Evolutionary conservation across 1,139 yeast species (phyloP), one percentile per base, ranked within the genome.

Genomic region (Blastobotrys apis): DNA sequence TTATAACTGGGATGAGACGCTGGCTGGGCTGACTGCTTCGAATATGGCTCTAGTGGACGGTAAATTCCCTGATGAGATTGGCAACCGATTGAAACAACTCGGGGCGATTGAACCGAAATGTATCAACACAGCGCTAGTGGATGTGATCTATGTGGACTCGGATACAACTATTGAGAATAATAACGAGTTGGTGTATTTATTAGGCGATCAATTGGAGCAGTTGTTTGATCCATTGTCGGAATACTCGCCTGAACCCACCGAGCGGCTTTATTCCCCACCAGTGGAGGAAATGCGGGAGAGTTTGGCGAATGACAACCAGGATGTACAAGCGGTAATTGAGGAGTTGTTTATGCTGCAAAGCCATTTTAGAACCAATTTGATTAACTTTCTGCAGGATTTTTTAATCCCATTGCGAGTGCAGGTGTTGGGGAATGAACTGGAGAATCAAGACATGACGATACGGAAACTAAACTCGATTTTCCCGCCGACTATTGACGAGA

Each of bases 401-500:
- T 72, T 90, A 26, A 80, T 88, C 25, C 95, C 95, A 0, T 65
- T 88, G 37, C 74, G 97, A 54, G 77, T 84, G 19, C 74, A 75
- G 51, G 87, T 83, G 0, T 64, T 86, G 29, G 74, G 78, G 37
- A 76, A 78, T 9, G 72, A 74, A 26, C 50, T 9, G 39, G 45
- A 17, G n/a, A 43, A 40, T 39, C 29, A 21, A n/a, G 48, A 29
- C 19, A 52, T 75, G 45, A 69, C 78, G 1, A 80, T 86, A 8
- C 67, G 81, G 1, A 78, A 78, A 53, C 71, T 88, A 32, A 90
- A 90, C 62, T 73, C 79, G 41, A 74, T 87, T 1, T 87, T 90
- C 59, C 97, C 97, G 2, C 97, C 97, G 1, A 90, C 97, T 0
- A 84, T 90, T 26, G 97, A 90, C 64, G 97, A 90, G 66, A 80